Percentiles rank a stretch among this genome's conserved stretches.
These are phyloP conservation scores for Pseudoneurospora amorphoporcata DNA, from an alignment of 495 filamentous ascomycete genomes.

Conservation along the genomic window DNA sequence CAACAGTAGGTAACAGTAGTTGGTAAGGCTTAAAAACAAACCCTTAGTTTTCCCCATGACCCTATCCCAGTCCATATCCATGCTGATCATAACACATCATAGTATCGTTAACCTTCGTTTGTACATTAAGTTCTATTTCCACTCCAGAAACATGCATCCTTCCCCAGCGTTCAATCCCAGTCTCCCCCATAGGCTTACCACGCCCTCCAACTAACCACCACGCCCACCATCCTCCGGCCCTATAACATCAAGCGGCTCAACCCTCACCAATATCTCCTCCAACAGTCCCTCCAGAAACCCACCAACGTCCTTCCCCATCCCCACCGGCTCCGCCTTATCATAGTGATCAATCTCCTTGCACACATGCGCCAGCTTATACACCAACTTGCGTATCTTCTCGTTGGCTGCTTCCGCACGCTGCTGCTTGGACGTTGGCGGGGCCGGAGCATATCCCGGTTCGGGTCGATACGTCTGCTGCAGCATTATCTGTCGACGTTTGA, in stretches of 20 bases:
- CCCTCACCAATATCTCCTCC: conserved; percentile 87
- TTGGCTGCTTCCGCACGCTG: conserved; percentile 65
- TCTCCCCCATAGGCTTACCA: neutral
- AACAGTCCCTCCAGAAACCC: conserved; percentile 84
- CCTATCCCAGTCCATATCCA: neutral
- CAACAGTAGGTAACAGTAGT: neutral
- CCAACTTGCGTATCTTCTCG: conserved; percentile 66
- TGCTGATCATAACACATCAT: neutral
- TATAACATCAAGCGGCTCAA: conserved; percentile 68
- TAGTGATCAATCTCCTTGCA: conserved; percentile 81
- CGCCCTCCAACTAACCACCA: neutral
- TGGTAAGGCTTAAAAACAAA: neutral
- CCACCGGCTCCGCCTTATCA: conserved; percentile 72
- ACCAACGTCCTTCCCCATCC: conserved; percentile 81
- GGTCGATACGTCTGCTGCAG: conserved; percentile 45
- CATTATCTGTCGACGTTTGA: conserved; percentile 63
- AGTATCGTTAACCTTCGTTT: neutral
- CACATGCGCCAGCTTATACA: conserved; percentile 62
- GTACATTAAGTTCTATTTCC: neutral
- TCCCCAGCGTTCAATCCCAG: neutral
- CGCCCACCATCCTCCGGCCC: conserved; percentile 28
- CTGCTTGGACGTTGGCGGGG: conserved; percentile 36
- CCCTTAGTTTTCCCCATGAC: neutral
- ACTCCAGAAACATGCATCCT: neutral
- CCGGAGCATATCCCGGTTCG: conserved; percentile 20